These are phyloP conservation scores for Wickerhamomyces pijperi DNA, from an alignment of 805 yeast genomes.

Conservation along the genomic window DNA sequence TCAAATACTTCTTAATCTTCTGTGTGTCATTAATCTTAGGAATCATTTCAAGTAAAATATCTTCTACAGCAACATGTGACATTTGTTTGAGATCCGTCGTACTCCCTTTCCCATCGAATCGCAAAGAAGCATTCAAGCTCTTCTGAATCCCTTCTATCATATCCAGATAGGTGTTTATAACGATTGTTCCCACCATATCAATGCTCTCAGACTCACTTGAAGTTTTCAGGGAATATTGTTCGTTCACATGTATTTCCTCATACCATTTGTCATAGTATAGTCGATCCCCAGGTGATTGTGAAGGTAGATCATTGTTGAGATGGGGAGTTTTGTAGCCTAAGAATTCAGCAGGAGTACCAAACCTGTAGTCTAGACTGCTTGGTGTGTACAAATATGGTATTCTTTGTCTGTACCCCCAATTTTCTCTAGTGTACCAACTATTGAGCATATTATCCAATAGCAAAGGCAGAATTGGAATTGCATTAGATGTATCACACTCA, in stretches of 20 bases:
- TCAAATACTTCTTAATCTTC: conserved; percentile 1
- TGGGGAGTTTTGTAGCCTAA: conserved; percentile 7
- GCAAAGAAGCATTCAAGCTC: conserved; percentile 11
- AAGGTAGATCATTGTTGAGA: conserved; percentile 4
- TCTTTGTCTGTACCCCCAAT: conserved; percentile 21
- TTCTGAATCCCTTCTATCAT: conserved; percentile 10
- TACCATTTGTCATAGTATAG: conserved; percentile 31
- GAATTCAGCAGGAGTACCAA: conserved; percentile 21
- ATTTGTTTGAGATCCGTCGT: not conserved
- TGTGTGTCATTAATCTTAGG: conserved; percentile 2
- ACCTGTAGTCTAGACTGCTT: conserved; percentile 22
- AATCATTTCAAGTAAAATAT: conserved; percentile 3
- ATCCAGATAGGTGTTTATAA: conserved; percentile 7
- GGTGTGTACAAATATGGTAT: conserved; percentile 54
- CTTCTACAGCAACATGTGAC: conserved; percentile 2
- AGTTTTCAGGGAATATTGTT: conserved; percentile 33
- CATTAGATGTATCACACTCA: conserved; percentile 23
- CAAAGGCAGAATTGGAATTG: conserved; percentile 43
- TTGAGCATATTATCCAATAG: conserved; percentile 42
- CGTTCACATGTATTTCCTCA: conserved; percentile 34
- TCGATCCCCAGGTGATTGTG: conserved; percentile 8
- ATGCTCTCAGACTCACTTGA: conserved; percentile 25
- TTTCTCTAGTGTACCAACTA: conserved; percentile 31
- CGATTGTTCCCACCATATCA: conserved; percentile 19
- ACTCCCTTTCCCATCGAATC: not conserved